phyloP scores from a whole-genome alignment of 2,329 filamentous ascomycete species.

The Diaporthe amygdali region DNA sequence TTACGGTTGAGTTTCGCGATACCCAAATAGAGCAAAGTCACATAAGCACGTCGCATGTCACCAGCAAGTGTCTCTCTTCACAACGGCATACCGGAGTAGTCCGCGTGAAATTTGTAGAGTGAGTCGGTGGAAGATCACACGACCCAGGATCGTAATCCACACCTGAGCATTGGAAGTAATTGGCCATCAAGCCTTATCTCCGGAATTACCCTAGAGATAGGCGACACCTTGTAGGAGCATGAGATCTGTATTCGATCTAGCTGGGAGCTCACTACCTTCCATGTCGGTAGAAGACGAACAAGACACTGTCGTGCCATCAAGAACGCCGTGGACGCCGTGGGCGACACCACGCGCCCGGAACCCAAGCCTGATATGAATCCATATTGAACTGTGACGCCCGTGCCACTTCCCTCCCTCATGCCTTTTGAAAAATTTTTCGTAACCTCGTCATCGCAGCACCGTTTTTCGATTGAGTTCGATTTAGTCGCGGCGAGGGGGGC shows the following conservation, averaged over 20 bases:
- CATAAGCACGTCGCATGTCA: background rate
- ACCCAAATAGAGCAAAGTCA: slow-evolving; percentile 13
- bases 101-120: background rate
- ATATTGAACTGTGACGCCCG: slow-evolving; percentile 30
- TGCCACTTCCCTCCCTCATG: slow-evolving; percentile 37
- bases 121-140: slow-evolving; percentile 1
- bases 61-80: background rate
- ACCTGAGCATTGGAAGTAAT: slow-evolving; percentile 38
- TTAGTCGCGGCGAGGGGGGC: slow-evolving; percentile 53
- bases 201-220: slow-evolving; percentile 64
- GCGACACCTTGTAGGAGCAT: slow-evolving; percentile 83
- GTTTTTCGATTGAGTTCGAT: slow-evolving; percentile 17
- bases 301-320: slow-evolving; percentile 18
- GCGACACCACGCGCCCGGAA: slow-evolving; percentile 48
- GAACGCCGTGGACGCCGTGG: slow-evolving; percentile 54
- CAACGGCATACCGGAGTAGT: background rate
- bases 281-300: slow-evolving; percentile 39
- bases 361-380: slow-evolving; percentile 23
- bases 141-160: slow-evolving; percentile 1
- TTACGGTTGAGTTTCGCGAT: slow-evolving; percentile 22
- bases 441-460: slow-evolving; percentile 21
- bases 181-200: slow-evolving; percentile 96
- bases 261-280: slow-evolving; percentile 61
- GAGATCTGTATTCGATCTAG: slow-evolving; percentile 67
- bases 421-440: slow-evolving; percentile 31